phyloP scores from a whole-genome alignment of 306 rosid species.

The Echinosophora koreensis region DNA sequence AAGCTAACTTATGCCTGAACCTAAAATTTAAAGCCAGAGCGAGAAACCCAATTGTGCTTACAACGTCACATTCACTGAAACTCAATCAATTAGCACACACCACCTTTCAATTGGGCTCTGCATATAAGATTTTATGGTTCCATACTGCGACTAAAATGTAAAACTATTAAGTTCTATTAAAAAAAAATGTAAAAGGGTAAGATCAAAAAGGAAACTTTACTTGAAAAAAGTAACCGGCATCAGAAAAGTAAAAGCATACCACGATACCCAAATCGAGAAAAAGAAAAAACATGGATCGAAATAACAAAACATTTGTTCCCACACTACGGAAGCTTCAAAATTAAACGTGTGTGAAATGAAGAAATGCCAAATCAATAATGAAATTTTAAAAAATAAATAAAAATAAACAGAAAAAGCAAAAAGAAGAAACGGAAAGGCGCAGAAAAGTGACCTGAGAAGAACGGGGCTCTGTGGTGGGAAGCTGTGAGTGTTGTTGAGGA shows the following conservation, averaged over 20 bases:
- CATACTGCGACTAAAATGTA: background rate
- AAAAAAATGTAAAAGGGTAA: slow-evolving; percentile 20
- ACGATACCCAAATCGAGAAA: background rate
- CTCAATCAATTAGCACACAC: background rate
- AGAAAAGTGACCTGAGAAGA: slow-evolving; percentile 32
- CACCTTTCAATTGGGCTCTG: background rate
- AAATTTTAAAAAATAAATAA: background rate
- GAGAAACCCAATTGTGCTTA: background rate
- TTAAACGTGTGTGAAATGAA: background rate
- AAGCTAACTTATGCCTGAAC: slow-evolving; percentile 1
- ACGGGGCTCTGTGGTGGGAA: background rate
- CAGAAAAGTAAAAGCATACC: slow-evolving; percentile 20
- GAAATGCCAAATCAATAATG: background rate
- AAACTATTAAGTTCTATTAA: too few species aligned
- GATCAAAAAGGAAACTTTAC: slow-evolving; percentile 32
- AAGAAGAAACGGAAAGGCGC: background rate
- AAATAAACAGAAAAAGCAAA: background rate
- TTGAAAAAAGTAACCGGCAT: slow-evolving; percentile 19
- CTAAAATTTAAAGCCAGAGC: background rate
- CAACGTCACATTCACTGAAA: background rate
- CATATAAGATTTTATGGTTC: background rate
- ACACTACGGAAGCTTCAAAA: background rate
- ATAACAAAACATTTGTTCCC: slow-evolving; percentile 6
- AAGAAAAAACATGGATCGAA: background rate
- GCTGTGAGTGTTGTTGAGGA: background rate